These are phyloP conservation scores for Fomitopsis pulvina DNA, from an alignment of 768 basidiomycete genomes.

Conservation along the genomic window DNA sequence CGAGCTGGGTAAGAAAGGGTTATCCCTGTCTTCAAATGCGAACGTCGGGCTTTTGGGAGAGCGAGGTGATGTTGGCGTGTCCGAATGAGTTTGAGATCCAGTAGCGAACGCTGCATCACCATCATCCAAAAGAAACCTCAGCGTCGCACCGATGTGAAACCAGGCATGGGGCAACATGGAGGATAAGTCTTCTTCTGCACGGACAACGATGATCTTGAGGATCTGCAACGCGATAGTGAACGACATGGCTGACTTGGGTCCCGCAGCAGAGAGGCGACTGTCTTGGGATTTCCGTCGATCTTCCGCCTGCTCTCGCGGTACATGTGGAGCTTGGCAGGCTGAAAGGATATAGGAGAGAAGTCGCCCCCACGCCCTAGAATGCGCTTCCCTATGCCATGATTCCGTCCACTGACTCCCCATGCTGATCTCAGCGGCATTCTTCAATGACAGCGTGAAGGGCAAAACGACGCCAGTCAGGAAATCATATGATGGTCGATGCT, in stretches of 20 bases:
- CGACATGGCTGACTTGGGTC: conserved; percentile 22
- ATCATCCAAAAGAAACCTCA: conserved; percentile 44
- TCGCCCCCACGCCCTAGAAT: conserved; percentile 53
- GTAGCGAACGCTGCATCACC: conserved; percentile 58
- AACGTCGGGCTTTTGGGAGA: conserved; percentile 32
- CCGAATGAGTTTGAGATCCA: conserved; percentile 32
- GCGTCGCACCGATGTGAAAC: conserved; percentile 49
- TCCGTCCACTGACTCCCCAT: conserved; percentile 37
- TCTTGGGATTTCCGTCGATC: conserved; percentile 46
- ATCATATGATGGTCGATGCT: conserved; percentile 45
- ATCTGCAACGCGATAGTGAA: conserved; percentile 53
- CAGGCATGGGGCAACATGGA: conserved; percentile 50
- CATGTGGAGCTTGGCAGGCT: conserved; percentile 33
- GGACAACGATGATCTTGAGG: conserved; percentile 59
- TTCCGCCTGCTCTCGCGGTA: neutral
- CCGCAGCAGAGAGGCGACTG: conserved; percentile 26
- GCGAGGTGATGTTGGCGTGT: conserved; percentile 42
- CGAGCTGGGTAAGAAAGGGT: conserved; percentile 14
- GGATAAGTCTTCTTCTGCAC: conserved; percentile 56
- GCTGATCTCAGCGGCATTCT: conserved; percentile 40
- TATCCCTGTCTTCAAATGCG: conserved; percentile 10
- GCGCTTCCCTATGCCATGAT: conserved; percentile 37
- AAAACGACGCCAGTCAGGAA: conserved; percentile 61
- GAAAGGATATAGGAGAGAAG: conserved; percentile 53
- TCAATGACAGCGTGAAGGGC: conserved; percentile 50